Percentiles rank a stretch among this genome's conserved stretches.
These are phyloP conservation scores for Xylariaceae sp. DNA, from an alignment of 2,329 filamentous ascomycete species.

Conservation along the genomic window DNA sequence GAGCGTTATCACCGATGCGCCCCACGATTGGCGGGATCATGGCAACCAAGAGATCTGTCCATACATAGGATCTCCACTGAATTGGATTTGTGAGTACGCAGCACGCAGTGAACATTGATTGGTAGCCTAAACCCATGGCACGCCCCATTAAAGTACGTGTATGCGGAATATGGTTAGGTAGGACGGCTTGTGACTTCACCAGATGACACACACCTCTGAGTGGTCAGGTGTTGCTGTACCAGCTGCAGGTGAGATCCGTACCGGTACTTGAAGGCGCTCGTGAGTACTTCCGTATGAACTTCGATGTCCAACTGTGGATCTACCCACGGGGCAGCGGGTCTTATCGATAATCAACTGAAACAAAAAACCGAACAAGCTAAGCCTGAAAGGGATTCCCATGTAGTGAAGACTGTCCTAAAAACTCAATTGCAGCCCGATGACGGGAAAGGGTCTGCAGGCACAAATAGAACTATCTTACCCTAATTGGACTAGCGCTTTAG, in stretches of 20 bases:
- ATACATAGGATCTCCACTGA: conserved; percentile 12
- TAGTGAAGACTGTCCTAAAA: neutral
- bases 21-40: neutral
- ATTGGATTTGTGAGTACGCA: conserved; percentile 26
- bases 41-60: conserved; percentile 17
- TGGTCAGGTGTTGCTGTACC: conserved; percentile 28
- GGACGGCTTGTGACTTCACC: conserved; percentile 34
- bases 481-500: conserved; percentile 2
- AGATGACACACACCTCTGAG: conserved; percentile 31
- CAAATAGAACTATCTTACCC: neutral
- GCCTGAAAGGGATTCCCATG: neutral
- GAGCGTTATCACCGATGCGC: neutral
- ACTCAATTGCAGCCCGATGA: neutral
- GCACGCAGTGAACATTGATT: conserved; percentile 14
- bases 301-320: neutral
- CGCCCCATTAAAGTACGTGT: conserved; percentile 14
- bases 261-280: conserved; percentile 21
- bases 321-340: neutral
- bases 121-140: conserved; percentile 18
- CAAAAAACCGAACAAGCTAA: neutral
- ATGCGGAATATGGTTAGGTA: conserved; percentile 1
- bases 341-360: conserved; percentile 13
- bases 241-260: conserved; percentile 17
- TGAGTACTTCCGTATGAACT: conserved; percentile 27
- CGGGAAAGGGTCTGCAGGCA: neutral